Evolutionary conservation across 495 filamentous ascomycete genomes (phyloP), one percentile per base, ranked within the genome.

Genomic region (Penicillium diatomitis): DNA sequence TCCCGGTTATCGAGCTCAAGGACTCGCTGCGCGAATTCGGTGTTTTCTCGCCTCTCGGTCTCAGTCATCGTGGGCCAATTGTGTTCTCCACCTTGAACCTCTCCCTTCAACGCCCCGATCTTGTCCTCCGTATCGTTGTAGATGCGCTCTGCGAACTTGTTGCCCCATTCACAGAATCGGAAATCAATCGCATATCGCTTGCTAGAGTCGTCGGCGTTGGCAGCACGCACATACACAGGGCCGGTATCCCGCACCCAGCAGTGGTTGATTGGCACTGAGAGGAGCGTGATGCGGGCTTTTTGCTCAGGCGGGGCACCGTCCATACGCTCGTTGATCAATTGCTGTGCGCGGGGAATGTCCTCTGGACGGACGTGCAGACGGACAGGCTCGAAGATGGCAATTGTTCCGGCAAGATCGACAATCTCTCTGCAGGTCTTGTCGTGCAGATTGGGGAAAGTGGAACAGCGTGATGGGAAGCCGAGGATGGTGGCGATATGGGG

Each of bases 241-340:
- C 63, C 65, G 3, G 64, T 68, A 44, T 68, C 65, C 33, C 65
- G 59, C 30, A 67, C 61, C 65, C 65, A 68, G 56, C 54, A 46
- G 52, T 68, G 63, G 48, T 66, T 68, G 20, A 60, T 66, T 11
- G 56, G 41, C 3, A 41, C 48, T 2, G 56, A 44, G 36, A 65
- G 50, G 8, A 66, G 50, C 2, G 43, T 44, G 29, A 65, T 55
- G 9, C 53, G 54, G 6, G 29, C n/a, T 11, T 49, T 28, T 32
- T 62, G 34, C 0, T 32, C 7, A 0, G 35, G 31, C 5, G 43
- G 10, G 7, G 29, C n/a, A 9, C 8, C 4, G 0, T 35, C 28
- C 32, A 54, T 40, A 32, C 44, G 47, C 7, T 51, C 30, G 39
- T 47, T 35, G n/a, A 67, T 34, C 3, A 66, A 46, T 6, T 43